Evolutionary conservation across 176 grass and related monocot species (phyloP).

Genomic region (Eragrostis nindensis): DNA sequence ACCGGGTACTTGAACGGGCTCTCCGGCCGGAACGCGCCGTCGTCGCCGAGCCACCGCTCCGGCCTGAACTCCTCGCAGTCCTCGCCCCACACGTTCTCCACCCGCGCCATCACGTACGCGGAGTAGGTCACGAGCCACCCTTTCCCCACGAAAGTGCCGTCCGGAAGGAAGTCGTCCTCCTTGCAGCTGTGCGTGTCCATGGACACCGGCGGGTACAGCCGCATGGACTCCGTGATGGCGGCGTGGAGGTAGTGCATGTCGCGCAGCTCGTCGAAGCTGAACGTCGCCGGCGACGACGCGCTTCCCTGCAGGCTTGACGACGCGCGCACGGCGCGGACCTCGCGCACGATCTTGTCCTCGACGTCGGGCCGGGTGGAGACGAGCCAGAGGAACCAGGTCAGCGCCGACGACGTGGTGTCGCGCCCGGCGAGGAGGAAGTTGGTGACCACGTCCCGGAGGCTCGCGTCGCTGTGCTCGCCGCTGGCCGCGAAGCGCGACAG

Average conservation of each 20-base stretch:
- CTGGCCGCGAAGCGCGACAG: slow-evolving; percentile 36
- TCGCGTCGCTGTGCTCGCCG: slow-evolving; percentile 18
- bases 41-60: slow-evolving; percentile 42
- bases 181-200: slow-evolving; percentile 25
- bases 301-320: too few relatives aligned
- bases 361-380: slow-evolving; percentile 31
- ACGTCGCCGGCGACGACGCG: neutral
- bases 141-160: slow-evolving; percentile 32
- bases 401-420: slow-evolving; percentile 46
- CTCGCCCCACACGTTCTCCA: slow-evolving; percentile 35
- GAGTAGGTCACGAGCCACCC: slow-evolving; percentile 39
- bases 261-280: slow-evolving; percentile 34
- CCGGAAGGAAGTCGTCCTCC: slow-evolving; percentile 42
- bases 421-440: slow-evolving; percentile 52
- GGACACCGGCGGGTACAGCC: slow-evolving; percentile 40
- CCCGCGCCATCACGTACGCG: slow-evolving; percentile 36
- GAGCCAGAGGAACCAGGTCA: slow-evolving; percentile 59
- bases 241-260: slow-evolving; percentile 52
- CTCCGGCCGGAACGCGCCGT: slow-evolving; percentile 34
- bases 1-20: slow-evolving; percentile 39
- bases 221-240: slow-evolving; percentile 43
- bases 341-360: slow-evolving; percentile 34
- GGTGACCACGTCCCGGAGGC: slow-evolving; percentile 37
- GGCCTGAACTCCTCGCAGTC: slow-evolving; percentile 44
- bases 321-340: slow-evolving; percentile 31